Evolutionary conservation across 345 rosid species (phyloP), one percentile per base, ranked within the genome.

Genomic region (Boechera divaricarpa): DNA sequence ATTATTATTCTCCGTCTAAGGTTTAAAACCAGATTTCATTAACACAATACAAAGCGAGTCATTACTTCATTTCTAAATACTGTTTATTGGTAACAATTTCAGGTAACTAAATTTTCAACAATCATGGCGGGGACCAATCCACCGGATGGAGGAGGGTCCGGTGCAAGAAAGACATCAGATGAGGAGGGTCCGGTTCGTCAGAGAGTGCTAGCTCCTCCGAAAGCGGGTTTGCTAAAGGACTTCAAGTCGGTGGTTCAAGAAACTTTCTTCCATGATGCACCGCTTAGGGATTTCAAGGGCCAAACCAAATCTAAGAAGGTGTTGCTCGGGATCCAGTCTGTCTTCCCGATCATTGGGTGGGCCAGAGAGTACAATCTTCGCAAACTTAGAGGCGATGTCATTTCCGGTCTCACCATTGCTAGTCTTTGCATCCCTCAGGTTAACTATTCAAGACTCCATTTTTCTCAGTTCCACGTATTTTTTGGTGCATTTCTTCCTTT

Each of bases 351-450:
- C 57, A 16, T 95, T 48, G 89, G 84, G 6, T 92, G 98, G 99
- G 89, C 84, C 2, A 83, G 91, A 77, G 68, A 74, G 18, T 92
- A 95, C 26, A 84, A 77, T 75, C 62, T 92, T 5, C 41, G 32
- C 0, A 92, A 90, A 77, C 73, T 92, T 62, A 80, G 80, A 81
- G 97, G 99, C 6, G 98, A 94, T 75, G n/a, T 92, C 41, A 86
- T 92, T 5, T 79, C 97, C 3, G 98, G 98, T 38, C 88, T 94
- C 38, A 94, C 98, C 70, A 94, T 92, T 81, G 98, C 98, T 59
- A 94, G 97, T 82, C 97, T 94, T 70, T 92, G 98, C 82, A 89
- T 94, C 81, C 97, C 98, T 55, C 98, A 94, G 97, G 98, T 88
- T 78, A 8, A 13, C 39, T 31, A 52, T 32, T 38, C 6, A 76